Evolutionary conservation across 495 filamentous ascomycete species (phyloP).

Genomic region (Neurospora sp.): DNA sequence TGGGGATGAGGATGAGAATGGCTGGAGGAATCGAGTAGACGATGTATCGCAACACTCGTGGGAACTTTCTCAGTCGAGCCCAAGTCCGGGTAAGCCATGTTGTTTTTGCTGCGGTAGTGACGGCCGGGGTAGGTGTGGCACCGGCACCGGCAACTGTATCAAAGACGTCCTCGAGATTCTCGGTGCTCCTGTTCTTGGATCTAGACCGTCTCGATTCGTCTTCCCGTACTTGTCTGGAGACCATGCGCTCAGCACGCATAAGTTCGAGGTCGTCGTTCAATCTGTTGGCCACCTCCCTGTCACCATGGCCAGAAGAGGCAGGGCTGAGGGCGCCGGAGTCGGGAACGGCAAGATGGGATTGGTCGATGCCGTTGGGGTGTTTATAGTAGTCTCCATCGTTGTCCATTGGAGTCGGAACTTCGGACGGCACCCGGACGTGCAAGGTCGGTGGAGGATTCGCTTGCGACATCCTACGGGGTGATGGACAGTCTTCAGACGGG

Average conservation of each 20-base stretch:
- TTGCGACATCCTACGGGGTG: not conserved
- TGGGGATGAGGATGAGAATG: constrained; percentile 64
- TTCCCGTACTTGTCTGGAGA: constrained; percentile 40
- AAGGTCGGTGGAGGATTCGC: constrained; percentile 8
- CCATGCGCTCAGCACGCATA: constrained; percentile 70
- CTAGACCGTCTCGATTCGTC: constrained; percentile 26
- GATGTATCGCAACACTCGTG: constrained; percentile 72
- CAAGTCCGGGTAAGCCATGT: constrained; percentile 45
- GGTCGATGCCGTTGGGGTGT: constrained; percentile 10
- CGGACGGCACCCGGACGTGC: constrained; percentile 19
- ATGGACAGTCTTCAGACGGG: not conserved
- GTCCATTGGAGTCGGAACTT: constrained; percentile 7
- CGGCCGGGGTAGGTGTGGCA: constrained; percentile 34
- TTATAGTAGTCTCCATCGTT: constrained; percentile 12
- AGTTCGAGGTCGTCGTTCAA: constrained; percentile 80
- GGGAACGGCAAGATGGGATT: constrained; percentile 11
- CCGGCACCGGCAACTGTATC: constrained; percentile 44
- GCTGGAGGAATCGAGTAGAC: constrained; percentile 75
- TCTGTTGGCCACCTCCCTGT: constrained; percentile 54
- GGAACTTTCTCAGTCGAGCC: constrained; percentile 55
- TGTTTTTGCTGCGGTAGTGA: constrained; percentile 54
- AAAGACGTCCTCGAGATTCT: constrained; percentile 72
- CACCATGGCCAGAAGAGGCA: constrained; percentile 5
- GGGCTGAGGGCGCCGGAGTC: constrained; percentile 8
- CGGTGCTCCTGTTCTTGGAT: constrained; percentile 26